Evolutionary conservation across 2,329 filamentous ascomycete genomes (phyloP).

Genomic region (Trichoderma koningii): DNA sequence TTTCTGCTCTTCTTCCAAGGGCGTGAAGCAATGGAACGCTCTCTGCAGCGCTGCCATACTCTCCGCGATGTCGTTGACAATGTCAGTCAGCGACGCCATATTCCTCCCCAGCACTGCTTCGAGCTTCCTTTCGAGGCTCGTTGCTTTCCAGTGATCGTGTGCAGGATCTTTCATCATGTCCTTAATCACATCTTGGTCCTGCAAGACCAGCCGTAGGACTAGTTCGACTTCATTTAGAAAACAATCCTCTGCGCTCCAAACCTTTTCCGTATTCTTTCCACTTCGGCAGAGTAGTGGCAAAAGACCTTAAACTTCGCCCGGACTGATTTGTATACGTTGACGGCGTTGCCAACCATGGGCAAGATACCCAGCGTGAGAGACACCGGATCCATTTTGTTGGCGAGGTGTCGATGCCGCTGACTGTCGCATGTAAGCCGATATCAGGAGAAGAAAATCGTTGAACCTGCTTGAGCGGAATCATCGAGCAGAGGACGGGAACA

Average conservation of each 20-base stretch:
- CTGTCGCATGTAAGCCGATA: not conserved
- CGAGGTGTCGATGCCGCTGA: no score
- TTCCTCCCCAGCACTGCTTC: not conserved
- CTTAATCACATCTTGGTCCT: not conserved
- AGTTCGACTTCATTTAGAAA: slow-evolving; percentile 8
- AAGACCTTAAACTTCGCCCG: slow-evolving; percentile 9
- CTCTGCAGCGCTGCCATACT: not conserved
- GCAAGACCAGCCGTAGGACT: not conserved
- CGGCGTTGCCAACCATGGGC: not conserved
- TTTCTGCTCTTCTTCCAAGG: slow-evolving; percentile 1
- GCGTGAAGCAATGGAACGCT: not conserved
- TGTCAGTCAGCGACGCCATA: not conserved
- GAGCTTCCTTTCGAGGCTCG: not conserved
- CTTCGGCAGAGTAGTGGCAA: slow-evolving; percentile 8
- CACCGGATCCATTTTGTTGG: not conserved
- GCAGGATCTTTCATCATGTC: slow-evolving; percentile 3
- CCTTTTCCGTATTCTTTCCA: slow-evolving; percentile 5
- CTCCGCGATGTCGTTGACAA: not conserved
- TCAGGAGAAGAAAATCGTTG: no score
- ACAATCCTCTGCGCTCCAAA: slow-evolving; percentile 1
- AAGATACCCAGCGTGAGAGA: not conserved
- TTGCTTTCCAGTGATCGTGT: not conserved
- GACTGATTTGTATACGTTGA: not conserved
- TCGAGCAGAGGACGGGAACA: not conserved
- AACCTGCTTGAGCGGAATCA: not conserved